Conservation (phyloP, 2,329 filamentous ascomycete genomes). For the Colletotrichum lupini region DNA sequence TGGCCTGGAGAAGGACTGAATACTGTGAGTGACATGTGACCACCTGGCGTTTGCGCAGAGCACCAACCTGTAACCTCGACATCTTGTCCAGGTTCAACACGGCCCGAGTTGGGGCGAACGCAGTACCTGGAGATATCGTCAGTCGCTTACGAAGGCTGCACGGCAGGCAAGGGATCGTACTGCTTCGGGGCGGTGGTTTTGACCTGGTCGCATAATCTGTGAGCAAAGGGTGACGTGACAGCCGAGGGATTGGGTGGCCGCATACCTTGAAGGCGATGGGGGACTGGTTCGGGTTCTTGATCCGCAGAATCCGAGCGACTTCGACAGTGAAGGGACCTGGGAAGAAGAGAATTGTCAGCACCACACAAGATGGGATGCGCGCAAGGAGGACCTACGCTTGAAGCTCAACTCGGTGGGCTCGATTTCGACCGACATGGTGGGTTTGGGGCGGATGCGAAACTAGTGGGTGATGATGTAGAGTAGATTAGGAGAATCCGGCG, state of each 20-base stretch:
- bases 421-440: conserved; percentile 92
- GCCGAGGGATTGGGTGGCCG: background rate
- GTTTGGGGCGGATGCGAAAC: conserved; percentile 27
- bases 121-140: conserved; percentile 78
- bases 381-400: conserved; percentile 74
- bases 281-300: conserved; percentile 71
- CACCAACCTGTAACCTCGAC: conserved; percentile 90
- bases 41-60: conserved; percentile 24
- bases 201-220: conserved; percentile 67
- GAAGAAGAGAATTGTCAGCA: conserved; percentile 24
- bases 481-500: conserved; percentile 29
- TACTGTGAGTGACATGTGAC: conserved; percentile 40
- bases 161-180: conserved; percentile 66
- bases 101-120: conserved; percentile 95
- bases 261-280: conserved; percentile 78
- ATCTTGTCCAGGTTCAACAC: conserved; percentile 88
- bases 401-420: conserved; percentile 93
- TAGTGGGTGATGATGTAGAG: conserved; percentile 24
- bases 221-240: conserved; percentile 26
- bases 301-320: conserved; percentile 72
- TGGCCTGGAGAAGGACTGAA: conserved; percentile 91
- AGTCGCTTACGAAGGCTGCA: conserved; percentile 39
- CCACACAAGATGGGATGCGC: conserved; percentile 28
- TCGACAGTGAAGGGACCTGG: conserved; percentile 75
- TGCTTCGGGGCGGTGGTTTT: conserved; percentile 99